Base-by-base conservation (phyloP, 164 flowering plant genomes). In the Berberis vulgaris region DNA sequence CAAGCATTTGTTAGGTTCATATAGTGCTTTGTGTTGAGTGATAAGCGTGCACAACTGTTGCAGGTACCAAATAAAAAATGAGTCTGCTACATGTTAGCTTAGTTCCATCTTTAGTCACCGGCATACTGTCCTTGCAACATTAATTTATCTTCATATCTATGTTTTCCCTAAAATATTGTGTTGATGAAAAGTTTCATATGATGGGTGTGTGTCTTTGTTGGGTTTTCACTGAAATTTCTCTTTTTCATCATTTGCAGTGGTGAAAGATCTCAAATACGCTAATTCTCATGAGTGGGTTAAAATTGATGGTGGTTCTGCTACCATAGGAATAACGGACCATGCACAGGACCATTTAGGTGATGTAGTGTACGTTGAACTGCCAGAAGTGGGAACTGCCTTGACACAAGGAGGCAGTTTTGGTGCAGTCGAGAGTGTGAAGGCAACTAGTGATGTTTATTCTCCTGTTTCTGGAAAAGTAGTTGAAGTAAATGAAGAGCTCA, bases 361-460 rank as follows among this genome's bases (percentile, higher is more conserved):
- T 74, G 96, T 91, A 61, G 97, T 94, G 26, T 94, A 85, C 77
- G 97, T 94, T 49, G 97, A 94, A 63, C 72, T 94, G 59, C 97
- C 97, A 1, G 97, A 94, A 67, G 83, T 80, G n/a, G 99, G 99
- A 43, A 75, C 77, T 47, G 6, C 80, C 47, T 86, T 89, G 2
- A 72, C 65, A 13, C 88, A 87, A 62, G 97, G 91, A 38, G 58
- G 43, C 56, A 65, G 85, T 49, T 94, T 89, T 77, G 99, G 99
- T 67, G 96, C 99, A 7, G 99, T 94, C 43, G 97, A 94, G 74
- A 94, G 97, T 79, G 99, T 91, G 49, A 94, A 94, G 76, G 97
- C 99, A 12, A 87, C 99, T 1, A 94, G 99, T 69, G 99, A 91
- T 61, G 62, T 94, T 6, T 76, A 87, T 74, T 89, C 96, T 67